These are phyloP conservation scores for Monosporozyma aquatica DNA, from an alignment of 805 yeast species.

Conservation along the genomic window DNA sequence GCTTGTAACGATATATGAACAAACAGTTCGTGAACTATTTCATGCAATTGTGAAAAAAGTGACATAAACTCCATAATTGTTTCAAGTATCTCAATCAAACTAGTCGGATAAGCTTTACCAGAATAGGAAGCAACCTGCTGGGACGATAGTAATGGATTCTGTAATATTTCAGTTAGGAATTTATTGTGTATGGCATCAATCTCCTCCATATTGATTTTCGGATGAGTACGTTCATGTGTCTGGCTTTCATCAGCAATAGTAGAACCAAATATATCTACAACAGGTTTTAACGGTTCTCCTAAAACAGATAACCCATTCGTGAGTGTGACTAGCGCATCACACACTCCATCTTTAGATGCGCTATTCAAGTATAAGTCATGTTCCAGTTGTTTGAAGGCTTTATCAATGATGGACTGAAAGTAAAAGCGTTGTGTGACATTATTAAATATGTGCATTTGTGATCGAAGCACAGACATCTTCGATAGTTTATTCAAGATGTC, in stretches of 20 bases:
- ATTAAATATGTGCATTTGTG: constrained; percentile 29
- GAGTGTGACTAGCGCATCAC: constrained; percentile 6
- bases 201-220: constrained; percentile 39
- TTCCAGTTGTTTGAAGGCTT: constrained; percentile 24
- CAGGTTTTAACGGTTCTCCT: constrained; percentile 28
- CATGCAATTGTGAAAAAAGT: constrained; percentile 32
- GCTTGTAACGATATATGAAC: constrained; percentile 25
- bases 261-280: constrained; percentile 11
- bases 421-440: constrained; percentile 28
- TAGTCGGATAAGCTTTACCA: constrained; percentile 34
- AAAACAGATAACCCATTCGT: constrained; percentile 22
- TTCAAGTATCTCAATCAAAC: constrained; percentile 33
- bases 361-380: constrained; percentile 31
- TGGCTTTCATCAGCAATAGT: background rate
- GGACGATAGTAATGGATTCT: constrained; percentile 19
- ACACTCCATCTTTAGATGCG: constrained; percentile 27
- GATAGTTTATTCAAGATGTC: constrained; percentile 25
- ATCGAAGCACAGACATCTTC: constrained; percentile 26
- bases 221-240: background rate
- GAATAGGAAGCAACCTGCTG: constrained; percentile 30
- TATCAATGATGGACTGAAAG: constrained; percentile 27
- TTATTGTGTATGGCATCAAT: constrained; percentile 32
- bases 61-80: constrained; percentile 34
- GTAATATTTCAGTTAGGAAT: constrained; percentile 23
- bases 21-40: constrained; percentile 29